Evolutionary conservation across 257 asterid species (phyloP).

Genomic region (Perilla frutescens): DNA sequence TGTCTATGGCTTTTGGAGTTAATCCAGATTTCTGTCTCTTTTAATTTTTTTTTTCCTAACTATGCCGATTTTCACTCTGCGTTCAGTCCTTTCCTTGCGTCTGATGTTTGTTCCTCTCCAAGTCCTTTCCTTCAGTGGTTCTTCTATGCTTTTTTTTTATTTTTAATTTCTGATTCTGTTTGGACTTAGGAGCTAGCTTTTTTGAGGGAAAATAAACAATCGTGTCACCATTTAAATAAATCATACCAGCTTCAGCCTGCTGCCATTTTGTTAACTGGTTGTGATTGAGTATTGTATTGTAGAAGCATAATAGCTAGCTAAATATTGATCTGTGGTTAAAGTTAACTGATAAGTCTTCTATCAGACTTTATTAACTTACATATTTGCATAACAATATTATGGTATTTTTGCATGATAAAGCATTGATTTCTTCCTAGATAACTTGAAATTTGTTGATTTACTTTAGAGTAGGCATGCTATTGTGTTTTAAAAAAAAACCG

Average conservation of each 20-base stretch:
- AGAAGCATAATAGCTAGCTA: slow-evolving; percentile 10
- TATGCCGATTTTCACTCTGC: too few species aligned
- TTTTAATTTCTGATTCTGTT: neutral
- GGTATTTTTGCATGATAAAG: slow-evolving; percentile 4
- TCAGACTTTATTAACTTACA: neutral
- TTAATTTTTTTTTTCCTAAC: too few species aligned
- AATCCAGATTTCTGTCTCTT: too few species aligned
- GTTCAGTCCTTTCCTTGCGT: neutral
- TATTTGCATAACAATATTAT: slow-evolving; percentile 12
- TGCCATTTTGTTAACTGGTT: slow-evolving; percentile 27
- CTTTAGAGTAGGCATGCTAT: neutral
- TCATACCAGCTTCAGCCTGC: slow-evolving; percentile 19
- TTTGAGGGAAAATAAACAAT: slow-evolving; percentile 1
- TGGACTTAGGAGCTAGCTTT: neutral
- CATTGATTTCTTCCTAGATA: too few species aligned
- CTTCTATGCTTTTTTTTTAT: neutral
- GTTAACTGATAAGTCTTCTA: slow-evolving; percentile 1
- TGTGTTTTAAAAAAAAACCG: slow-evolving; percentile 9
- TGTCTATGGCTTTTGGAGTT: too few species aligned
- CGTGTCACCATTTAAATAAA: neutral
- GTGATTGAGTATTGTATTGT: slow-evolving; percentile 1
- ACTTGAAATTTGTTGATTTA: too few species aligned
- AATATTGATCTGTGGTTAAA: too few species aligned
- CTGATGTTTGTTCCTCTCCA: neutral
- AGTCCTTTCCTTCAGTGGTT: too few species aligned